Evolutionary conservation across 2,329 filamentous ascomycete genomes (phyloP), one percentile per base, ranked within the genome.

Genomic region (Botrytis hyacinthi): DNA sequence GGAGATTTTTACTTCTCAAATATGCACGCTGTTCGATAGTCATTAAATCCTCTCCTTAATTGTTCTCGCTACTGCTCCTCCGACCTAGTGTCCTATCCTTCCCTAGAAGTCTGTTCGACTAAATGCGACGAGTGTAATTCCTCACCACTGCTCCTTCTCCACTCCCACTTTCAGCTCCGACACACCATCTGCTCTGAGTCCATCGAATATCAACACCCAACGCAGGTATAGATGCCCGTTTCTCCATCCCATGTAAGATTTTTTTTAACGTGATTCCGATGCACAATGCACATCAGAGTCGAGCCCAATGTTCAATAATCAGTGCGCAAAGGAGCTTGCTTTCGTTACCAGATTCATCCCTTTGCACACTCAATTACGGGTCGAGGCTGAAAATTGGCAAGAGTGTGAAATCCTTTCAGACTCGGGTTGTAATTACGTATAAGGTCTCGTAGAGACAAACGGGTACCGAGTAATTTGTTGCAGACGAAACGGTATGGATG

Each of bases 391-490:
- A 18, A 8, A 2, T 18, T 29, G 14, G 14, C n/a, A 29, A 54
- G 2, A 29, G 26, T 3, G 16, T 18, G 2, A 8, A 29, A 18
- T 29, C 14, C 5, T 6, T 16, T 29, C 3, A 54, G 29, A 29
- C 6, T 54, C 1, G n/a, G 14, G 3, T 29, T 2, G 8, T 6
- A 12, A 54, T 16, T n/a, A n/a, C 18, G n/a, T 16, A 16, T 29
- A 29, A 0, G 3, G 0, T 29, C 5, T 54, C 12, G 8, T n/a
- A 2, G 14, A 29, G 3, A 29, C 16, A 8, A 29, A 8, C 1
- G 14, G 5, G 16, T 29, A 14, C 10, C 14, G 48, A 54, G 48
- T 54, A n/a, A 2, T 16, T n/a, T n/a, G 12, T 1, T 54, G 48
- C 6, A 54, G 48, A 54, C 4, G 1, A 14, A 1, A 16, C 7